These are phyloP conservation scores for Hordeum marinum DNA, from an alignment of 176 grass and related monocot species.

Conservation along the genomic window DNA sequence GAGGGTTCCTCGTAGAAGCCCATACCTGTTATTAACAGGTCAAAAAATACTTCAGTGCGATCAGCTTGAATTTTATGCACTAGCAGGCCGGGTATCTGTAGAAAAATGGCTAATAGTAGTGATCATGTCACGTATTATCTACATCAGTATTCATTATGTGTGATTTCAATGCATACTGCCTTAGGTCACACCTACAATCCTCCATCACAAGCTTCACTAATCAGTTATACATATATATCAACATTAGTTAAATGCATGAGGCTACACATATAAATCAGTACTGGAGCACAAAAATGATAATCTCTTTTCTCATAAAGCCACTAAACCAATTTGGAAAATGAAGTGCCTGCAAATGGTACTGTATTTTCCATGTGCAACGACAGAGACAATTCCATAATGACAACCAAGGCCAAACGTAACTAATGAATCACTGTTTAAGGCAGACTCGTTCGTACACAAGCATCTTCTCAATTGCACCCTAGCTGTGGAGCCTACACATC, in stretches of 20 bases:
- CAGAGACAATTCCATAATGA: conserved; percentile 1
- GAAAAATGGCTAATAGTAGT: not conserved
- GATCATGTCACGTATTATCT: not conserved
- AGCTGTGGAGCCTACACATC: not conserved
- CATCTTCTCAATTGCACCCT: not conserved
- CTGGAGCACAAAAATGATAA: not conserved
- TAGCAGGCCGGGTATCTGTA: not conserved
- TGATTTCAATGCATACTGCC: not conserved
- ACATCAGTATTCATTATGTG: not conserved
- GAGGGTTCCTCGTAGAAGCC: conserved; percentile 73
- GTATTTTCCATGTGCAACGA: conserved; percentile 7
- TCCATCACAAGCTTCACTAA: not conserved
- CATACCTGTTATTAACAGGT: conserved; percentile 55
- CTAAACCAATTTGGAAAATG: conserved; percentile 15
- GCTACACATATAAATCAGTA: not conserved
- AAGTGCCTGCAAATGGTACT: not conserved
- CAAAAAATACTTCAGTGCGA: not conserved
- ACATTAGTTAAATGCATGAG: not conserved
- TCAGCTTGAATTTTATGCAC: conserved; percentile 23
- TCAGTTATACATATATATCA: not conserved
- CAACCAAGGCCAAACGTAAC: not conserved
- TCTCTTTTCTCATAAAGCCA: conserved; percentile 19
- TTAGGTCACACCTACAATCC: not conserved
- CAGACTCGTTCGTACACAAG: not conserved
- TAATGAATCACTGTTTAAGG: not conserved